phyloP scores from a whole-genome alignment of 164 flowering plant genomes.

The Brasenia schreberi region DNA sequence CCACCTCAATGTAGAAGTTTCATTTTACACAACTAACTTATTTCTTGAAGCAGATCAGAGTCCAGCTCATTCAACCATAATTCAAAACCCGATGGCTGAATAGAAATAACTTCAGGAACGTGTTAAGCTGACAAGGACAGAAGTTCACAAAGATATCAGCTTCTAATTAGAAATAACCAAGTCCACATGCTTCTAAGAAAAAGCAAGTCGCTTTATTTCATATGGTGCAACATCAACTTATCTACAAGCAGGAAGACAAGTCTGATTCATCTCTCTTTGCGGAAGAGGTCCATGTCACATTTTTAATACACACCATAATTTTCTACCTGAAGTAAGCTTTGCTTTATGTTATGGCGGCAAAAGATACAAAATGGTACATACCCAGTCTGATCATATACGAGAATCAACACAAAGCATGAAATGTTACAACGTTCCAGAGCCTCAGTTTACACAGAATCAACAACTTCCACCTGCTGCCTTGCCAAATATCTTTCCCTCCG shows the following conservation, averaged over 20 bases:
- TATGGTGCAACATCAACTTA: background rate
- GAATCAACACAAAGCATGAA: background rate
- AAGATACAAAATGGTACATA: background rate
- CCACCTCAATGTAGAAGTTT: too few species aligned
- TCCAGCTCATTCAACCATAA: too few species aligned
- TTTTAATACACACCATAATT: background rate
- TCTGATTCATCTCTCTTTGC: background rate
- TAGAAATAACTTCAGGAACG: background rate
- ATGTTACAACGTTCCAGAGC: background rate
- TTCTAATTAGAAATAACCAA: too few species aligned
- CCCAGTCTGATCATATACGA: background rate
- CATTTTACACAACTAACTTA: too few species aligned
- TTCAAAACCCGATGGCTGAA: background rate
- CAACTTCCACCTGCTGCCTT: constrained; percentile 70
- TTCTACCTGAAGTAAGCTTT: background rate
- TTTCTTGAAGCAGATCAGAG: too few species aligned
- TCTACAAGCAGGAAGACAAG: background rate
- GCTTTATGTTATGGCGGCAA: background rate
- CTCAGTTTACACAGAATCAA: constrained; percentile 40
- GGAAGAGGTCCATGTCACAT: background rate
- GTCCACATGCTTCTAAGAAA: too few species aligned
- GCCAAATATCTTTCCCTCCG: constrained; percentile 86
- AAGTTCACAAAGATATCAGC: background rate
- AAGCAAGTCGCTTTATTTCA: background rate
- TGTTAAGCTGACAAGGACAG: background rate